Conservation (phyloP, 2,329 filamentous ascomycete species). For the Bipolaris cookei region DNA sequence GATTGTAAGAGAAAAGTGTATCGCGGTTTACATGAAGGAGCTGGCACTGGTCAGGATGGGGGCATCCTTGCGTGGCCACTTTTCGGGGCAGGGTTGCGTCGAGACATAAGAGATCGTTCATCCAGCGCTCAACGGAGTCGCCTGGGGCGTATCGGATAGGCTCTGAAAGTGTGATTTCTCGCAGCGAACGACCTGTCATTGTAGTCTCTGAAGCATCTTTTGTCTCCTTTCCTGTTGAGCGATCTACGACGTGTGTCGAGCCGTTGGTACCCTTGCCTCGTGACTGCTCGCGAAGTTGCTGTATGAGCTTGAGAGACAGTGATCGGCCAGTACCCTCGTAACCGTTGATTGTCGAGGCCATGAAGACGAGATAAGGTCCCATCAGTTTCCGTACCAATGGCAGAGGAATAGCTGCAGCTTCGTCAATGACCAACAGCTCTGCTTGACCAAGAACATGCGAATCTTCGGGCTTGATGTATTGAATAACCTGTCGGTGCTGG, state of each 20-base stretch:
- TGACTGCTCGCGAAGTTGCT: slow-evolving; percentile 94
- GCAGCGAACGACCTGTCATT: slow-evolving; percentile 73
- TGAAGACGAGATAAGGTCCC: slow-evolving; percentile 96
- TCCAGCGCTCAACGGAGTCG: slow-evolving; percentile 92
- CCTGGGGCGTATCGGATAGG: slow-evolving; percentile 93
- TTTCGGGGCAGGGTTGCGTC: slow-evolving; percentile 88
- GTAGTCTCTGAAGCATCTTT: slow-evolving; percentile 44
- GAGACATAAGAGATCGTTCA: slow-evolving; percentile 91
- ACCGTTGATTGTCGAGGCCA: slow-evolving; percentile 98
- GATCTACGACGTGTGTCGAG: slow-evolving; percentile 71
- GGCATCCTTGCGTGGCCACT: slow-evolving; percentile 75
- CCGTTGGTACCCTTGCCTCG: slow-evolving; percentile 65
- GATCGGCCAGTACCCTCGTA: slow-evolving; percentile 97
- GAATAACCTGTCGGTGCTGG: slow-evolving; percentile 95
- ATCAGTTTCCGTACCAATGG: slow-evolving; percentile 92
- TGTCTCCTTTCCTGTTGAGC: slow-evolving; percentile 74
- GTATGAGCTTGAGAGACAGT: slow-evolving; percentile 93
- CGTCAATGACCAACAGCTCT: slow-evolving; percentile 93
- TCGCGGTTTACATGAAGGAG: slow-evolving; percentile 94
- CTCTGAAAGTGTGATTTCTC: slow-evolving; percentile 90
- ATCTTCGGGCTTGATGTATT: slow-evolving; percentile 97
- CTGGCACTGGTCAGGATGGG: slow-evolving; percentile 89
- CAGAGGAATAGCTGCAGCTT: slow-evolving; percentile 93
- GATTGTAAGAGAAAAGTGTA: slow-evolving; percentile 97
- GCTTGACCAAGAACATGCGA: slow-evolving; percentile 94